Conservation (phyloP, 495 filamentous ascomycete genomes). For the Cudoniella acicularis region DNA sequence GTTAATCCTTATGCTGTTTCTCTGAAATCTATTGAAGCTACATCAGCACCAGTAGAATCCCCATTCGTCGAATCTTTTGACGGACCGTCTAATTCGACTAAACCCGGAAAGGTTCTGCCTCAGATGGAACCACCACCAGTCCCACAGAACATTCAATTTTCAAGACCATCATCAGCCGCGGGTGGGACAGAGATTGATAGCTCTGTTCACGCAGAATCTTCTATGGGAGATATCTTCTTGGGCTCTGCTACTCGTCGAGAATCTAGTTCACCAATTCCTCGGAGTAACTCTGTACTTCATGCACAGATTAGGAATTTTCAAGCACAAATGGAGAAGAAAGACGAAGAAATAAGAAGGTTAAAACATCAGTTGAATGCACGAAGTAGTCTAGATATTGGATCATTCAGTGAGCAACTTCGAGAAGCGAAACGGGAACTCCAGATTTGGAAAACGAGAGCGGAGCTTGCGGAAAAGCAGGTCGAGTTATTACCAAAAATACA, state of each 20-base stretch:
- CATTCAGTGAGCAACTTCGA: slow-evolving; percentile 40
- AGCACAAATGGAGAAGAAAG: slow-evolving; percentile 33
- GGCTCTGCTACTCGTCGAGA: slow-evolving; percentile 2
- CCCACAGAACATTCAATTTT: slow-evolving; percentile 26
- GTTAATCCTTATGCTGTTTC: background rate
- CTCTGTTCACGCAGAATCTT: slow-evolving; percentile 8
- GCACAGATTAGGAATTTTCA: slow-evolving; percentile 43
- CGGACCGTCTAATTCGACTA: slow-evolving; percentile 1
- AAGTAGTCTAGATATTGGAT: slow-evolving; percentile 34
- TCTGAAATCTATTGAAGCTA: background rate
- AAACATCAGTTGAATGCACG: slow-evolving; percentile 37
- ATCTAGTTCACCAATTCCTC: background rate
- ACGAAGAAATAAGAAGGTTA: slow-evolving; percentile 39
- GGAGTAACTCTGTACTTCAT: slow-evolving; percentile 38
- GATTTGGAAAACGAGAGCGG: slow-evolving; percentile 47
- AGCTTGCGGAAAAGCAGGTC: slow-evolving; percentile 45
- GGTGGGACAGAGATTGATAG: background rate
- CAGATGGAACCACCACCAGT: slow-evolving; percentile 26
- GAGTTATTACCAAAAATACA: slow-evolving; percentile 24
- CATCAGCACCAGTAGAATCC: background rate
- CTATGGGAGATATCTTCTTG: slow-evolving; percentile 5
- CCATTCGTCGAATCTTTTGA: background rate
- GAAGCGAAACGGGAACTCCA: slow-evolving; percentile 38
- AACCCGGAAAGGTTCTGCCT: slow-evolving; percentile 27
- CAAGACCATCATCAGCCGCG: background rate